Evolutionary conservation across 2,329 filamentous ascomycete genomes (phyloP), one percentile per base, ranked within the genome.

Genomic region (Colletotrichum sansevieriae): DNA sequence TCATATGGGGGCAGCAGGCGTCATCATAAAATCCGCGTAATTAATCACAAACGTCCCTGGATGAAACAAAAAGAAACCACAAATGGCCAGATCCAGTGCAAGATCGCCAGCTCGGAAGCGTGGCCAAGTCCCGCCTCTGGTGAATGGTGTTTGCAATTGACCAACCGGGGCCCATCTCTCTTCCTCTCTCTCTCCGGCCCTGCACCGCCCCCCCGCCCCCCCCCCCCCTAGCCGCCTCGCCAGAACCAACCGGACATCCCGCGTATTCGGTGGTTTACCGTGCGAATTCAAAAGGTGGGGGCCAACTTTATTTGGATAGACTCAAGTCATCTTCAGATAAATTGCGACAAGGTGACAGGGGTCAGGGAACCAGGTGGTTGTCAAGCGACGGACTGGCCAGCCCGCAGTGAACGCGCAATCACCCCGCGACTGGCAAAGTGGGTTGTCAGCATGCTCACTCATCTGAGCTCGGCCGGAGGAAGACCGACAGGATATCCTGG

Each of bases 341-440:
- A 29, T 29, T 15, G 52, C 43, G 12, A 47, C 37, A 18, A 2
- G 29, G 22, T 12, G 22, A 51, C 18, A 56, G 35, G 52, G 52
- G 35, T 22, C 52, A 57, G 54, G 18, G 33, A 4, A 25, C 25
- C 25, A 22, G 22, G 2, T 4, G 22, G 22, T 22, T 22, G 22
- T 22, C 22, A 22, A 22, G 22, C 22, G 22, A 22, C 22, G 22
- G 22, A 22, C 22, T 22, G 22, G 22, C 22, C 22, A 22, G 22
- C 22, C 22, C 22, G 22, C 22, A 20, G 20, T 29, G 46, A 47
- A 29, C 63, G 57, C 63, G 63, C 49, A 62, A 63, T 47, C 63
- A 43, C 47, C 47, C 46, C 49, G 12, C 20, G 11, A 12, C 39
- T 47, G 7, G 46, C 9, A 8, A 3, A 18, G 47, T 46, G 44